A percentile compares a stretch with the other conserved stretches of the same genome.
Conservation (phyloP, 805 yeast species). For the Candida chauliodis region DNA sequence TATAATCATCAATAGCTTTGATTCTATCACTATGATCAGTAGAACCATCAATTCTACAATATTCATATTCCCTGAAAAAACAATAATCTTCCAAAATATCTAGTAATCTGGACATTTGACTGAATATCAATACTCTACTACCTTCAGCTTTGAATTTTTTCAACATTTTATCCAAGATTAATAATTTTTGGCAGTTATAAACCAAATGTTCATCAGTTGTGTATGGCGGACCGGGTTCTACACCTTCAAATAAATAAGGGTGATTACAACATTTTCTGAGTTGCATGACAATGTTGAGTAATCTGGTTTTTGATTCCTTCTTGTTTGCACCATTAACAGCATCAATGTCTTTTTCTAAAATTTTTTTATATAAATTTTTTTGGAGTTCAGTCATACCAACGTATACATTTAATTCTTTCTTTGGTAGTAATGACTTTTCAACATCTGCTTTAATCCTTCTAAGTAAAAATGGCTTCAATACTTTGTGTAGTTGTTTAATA, state of each 20-base stretch:
- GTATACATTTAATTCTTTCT: constrained; percentile 69
- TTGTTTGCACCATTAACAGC: constrained; percentile 81
- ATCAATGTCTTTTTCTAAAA: constrained; percentile 75
- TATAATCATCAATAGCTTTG: constrained; percentile 72
- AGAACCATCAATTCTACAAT: constrained; percentile 80
- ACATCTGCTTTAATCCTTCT: constrained; percentile 79
- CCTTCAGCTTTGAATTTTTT: constrained; percentile 64
- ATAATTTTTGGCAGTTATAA: constrained; percentile 67
- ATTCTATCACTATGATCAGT: constrained; percentile 78
- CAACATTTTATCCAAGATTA: constrained; percentile 65
- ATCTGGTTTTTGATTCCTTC: constrained; percentile 70
- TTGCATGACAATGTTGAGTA: constrained; percentile 80
- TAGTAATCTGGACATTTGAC: constrained; percentile 80
- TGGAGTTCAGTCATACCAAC: constrained; percentile 80
- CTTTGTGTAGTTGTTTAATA: constrained; percentile 70
- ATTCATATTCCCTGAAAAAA: constrained; percentile 61
- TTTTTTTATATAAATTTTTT: constrained; percentile 69
- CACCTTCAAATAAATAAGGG: constrained; percentile 82
- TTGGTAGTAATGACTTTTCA: constrained; percentile 74
- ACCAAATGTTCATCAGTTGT: constrained; percentile 83
- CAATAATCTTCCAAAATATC: constrained; percentile 82
- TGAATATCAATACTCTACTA: constrained; percentile 72
- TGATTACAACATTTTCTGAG: constrained; percentile 82
- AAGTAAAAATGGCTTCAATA: constrained; percentile 67
- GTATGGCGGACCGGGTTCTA: constrained; percentile 86